Conservation (phyloP, 768 basidiomycete species). For the Amanita thiersii region DNA sequence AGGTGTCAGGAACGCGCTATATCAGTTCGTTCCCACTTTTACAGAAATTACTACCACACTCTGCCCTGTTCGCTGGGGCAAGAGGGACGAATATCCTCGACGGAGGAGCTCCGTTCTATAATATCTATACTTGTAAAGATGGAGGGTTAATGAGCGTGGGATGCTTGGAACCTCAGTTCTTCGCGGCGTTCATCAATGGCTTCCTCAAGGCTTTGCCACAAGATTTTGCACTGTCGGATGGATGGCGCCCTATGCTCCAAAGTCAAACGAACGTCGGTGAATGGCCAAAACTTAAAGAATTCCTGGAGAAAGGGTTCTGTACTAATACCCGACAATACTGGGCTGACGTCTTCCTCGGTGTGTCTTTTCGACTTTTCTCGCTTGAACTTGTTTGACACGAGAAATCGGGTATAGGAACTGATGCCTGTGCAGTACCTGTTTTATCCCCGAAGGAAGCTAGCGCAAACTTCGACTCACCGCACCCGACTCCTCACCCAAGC, state of each 20-base stretch:
- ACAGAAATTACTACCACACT: conserved; percentile 25
- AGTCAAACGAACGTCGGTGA: conserved; percentile 36
- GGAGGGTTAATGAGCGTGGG: conserved; percentile 71
- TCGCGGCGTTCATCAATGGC: conserved; percentile 45
- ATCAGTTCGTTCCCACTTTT: conserved; percentile 66
- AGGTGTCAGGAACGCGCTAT: conserved; percentile 80
- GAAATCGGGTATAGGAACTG: conserved; percentile 38
- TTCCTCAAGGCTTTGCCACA: conserved; percentile 44
- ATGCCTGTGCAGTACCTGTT: conserved; percentile 67
- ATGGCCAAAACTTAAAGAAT: conserved; percentile 52
- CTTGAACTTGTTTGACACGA: not conserved
- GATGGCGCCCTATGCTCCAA: conserved; percentile 47
- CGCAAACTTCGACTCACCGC: conserved; percentile 33
- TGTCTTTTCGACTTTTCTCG: conserved; percentile 10
- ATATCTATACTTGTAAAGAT: conserved; percentile 64
- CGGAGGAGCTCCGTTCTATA: conserved; percentile 75
- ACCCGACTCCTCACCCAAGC: conserved; percentile 33
- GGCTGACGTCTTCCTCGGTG: conserved; percentile 60
- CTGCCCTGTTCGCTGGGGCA: conserved; percentile 28
- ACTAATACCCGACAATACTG: conserved; percentile 58
- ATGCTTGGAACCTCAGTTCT: conserved; percentile 71
- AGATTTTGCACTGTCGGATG: conserved; percentile 31
- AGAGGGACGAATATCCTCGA: conserved; percentile 61
- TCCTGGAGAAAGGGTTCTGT: conserved; percentile 58
- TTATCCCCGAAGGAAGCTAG: conserved; percentile 57